Evolutionary conservation across 306 rosid species (phyloP).

Genomic region (Cucumis sativus): Cucumber_9930_V3 NC_026655.2:8066501-8067000

Average conservation of each 20-base stretch:
- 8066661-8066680: neutral
- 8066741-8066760: neutral
- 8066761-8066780: neutral
- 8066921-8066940: too few relatives aligned
- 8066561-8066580: too few relatives aligned
- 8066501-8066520: too few relatives aligned
- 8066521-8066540: too few relatives aligned
- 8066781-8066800: neutral
- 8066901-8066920: neutral
- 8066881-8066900: neutral
- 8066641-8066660: neutral
- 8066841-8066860: neutral
- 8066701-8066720: neutral
- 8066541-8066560: too few relatives aligned
- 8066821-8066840: neutral
- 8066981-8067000: neutral
- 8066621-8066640: too few relatives aligned
- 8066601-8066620: too few relatives aligned
- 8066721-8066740: neutral
- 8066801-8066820: neutral
- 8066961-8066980: neutral
- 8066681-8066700: neutral
- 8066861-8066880: neutral
- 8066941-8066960: neutral
- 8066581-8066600: too few relatives aligned